Conservation (phyloP, 1,284 basidiomycete species). For the Gomphus sp. region DNA sequence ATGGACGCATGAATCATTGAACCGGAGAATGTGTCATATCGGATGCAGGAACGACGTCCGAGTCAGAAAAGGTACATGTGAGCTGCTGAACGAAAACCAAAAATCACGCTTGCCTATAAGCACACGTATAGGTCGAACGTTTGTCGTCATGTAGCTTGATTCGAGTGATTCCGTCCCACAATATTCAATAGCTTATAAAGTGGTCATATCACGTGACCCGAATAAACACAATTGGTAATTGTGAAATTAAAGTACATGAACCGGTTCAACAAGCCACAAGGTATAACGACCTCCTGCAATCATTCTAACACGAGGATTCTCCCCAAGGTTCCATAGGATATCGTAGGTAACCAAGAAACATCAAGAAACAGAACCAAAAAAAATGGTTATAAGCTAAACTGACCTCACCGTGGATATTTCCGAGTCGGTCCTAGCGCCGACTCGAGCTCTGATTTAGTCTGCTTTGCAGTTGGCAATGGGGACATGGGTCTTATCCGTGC, state of each 20-base stretch:
- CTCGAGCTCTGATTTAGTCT: conserved; percentile 9
- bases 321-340: background rate
- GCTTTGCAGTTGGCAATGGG: background rate
- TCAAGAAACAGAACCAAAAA: background rate
- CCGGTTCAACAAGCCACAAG: background rate
- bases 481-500: conserved; percentile 9
- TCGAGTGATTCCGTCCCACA: background rate
- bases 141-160: conserved; percentile 4
- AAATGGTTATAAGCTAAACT: background rate
- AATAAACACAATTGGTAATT: too few relatives aligned
- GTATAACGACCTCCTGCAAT: background rate
- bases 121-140: background rate
- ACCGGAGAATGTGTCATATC: background rate
- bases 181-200: background rate
- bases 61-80: background rate
- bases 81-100: background rate
- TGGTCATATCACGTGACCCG: background rate
- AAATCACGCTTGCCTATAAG: conserved; percentile 2
- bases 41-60: background rate
- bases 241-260: background rate
- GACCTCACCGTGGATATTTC: background rate
- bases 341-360: background rate
- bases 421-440: conserved; percentile 3
- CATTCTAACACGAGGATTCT: background rate
- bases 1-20: background rate